These are phyloP conservation scores for Eucalyptus victrix DNA, from an alignment of 345 rosid species.

Conservation along the genomic window DNA sequence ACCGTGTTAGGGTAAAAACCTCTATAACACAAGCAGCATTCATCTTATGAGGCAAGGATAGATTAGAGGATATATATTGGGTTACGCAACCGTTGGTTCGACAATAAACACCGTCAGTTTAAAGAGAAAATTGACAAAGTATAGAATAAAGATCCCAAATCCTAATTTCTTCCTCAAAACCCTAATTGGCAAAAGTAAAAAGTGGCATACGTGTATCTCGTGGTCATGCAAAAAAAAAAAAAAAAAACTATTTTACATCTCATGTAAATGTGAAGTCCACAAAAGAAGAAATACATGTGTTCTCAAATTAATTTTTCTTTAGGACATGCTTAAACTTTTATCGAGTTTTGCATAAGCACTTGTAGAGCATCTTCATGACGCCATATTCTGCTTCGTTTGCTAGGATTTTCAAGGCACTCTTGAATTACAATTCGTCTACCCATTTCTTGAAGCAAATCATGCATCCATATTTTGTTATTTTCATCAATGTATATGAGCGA, in stretches of 20 bases:
- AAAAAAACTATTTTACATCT: background rate
- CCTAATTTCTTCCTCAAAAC: background rate
- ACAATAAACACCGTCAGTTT: background rate
- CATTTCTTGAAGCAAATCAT: background rate
- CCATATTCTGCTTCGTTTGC: background rate
- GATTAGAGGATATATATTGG: background rate
- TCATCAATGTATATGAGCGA: background rate
- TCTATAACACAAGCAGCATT: background rate
- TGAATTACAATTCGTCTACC: background rate
- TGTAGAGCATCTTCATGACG: background rate
- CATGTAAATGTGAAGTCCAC: background rate
- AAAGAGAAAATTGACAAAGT: background rate
- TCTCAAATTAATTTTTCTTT: background rate
- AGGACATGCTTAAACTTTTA: background rate
- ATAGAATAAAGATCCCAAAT: background rate
- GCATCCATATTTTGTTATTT: background rate
- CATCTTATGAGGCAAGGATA: background rate
- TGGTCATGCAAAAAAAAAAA: background rate
- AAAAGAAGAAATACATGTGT: background rate
- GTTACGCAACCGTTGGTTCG: background rate
- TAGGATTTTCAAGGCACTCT: background rate
- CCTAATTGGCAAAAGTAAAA: background rate
- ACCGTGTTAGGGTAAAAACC: background rate
- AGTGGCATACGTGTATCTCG: background rate
- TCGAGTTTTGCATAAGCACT: background rate